Evolutionary conservation across 768 basidiomycete genomes (phyloP), one percentile per base, ranked within the genome.

Genomic region (Boletus speciosus): DNA sequence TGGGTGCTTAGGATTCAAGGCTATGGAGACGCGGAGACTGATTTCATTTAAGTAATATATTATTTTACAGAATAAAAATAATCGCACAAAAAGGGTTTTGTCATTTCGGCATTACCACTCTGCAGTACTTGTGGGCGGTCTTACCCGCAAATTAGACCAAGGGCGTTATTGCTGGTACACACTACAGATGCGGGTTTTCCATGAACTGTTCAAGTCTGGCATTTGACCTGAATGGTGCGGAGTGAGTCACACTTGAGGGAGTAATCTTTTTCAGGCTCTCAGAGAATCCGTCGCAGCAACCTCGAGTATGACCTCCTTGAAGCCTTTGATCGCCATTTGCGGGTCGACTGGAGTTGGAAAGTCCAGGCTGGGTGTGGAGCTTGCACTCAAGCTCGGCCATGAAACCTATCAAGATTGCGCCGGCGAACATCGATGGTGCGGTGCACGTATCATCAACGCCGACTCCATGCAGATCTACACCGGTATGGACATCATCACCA

Each of bases 321-420:
- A 76, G 31, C 89, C 90, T 21, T 73, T 97, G 61, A 83, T 98
- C 49, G 80, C 87, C 16, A 84, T 98, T 48, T 91, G 92, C 55
- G 96, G 96, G 34, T 94, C 96, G 0, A 99, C 96, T 25, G 90
- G 96, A 23, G 93, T 95, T 15, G 97, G 97, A 47, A 99, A 98
- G 73, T 95, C 94, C 12, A 89, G 90, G 52, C 78, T 98, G 8
- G 90, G 90, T 5, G 82, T 99, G 21, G 86, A 97, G 54, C 80
- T 99, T 15, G 95, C 95, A 25, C 77, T 84, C 34, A 77, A 75
- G 54, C 68, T 87, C 23, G 66, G 77, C 11, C 69, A 76, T 41
- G 61, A 58, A 34, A n/a, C 48, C 25, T 51, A 63, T 39, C 56
- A 55, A 41, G 56, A 59, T 38, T 6, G 19, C 21, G 35, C 51